Conservation (phyloP, 1,284 basidiomycete species). For the Papiliotrema laurentii region DNA sequence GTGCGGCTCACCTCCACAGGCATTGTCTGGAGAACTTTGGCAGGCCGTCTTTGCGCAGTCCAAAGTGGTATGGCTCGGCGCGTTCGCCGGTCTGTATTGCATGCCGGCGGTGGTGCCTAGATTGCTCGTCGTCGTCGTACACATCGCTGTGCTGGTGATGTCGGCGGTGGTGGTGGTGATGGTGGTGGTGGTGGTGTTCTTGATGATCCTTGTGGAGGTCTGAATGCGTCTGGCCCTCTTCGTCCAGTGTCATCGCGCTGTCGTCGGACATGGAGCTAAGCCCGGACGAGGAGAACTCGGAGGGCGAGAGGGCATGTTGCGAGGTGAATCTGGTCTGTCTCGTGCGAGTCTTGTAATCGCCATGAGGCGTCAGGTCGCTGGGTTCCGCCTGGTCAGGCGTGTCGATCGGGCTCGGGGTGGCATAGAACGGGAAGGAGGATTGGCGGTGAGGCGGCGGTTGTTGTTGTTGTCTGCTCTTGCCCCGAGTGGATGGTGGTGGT, state of each 20-base stretch:
- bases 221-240: not conserved
- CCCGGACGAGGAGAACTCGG: not conserved
- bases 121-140: not conserved
- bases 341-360: not conserved
- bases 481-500: not conserved
- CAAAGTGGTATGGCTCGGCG: not conserved
- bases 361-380: not conserved
- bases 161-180: not conserved
- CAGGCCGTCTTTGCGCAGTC: slow-evolving; percentile 5
- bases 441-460: not conserved
- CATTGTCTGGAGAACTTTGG: slow-evolving; percentile 19
- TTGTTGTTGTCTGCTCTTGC: not conserved
- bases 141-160: not conserved
- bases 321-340: too few species aligned
- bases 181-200: not conserved
- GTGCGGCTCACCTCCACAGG: slow-evolving; percentile 16
- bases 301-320: not conserved
- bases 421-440: not conserved
- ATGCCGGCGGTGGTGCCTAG: too few species aligned
- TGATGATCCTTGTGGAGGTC: not conserved
- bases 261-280: slow-evolving; percentile 1
- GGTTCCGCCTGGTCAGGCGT: not conserved
- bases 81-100: too few species aligned
- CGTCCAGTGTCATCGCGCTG: not conserved
- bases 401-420: not conserved